phyloP scores from a whole-genome alignment of 1,284 basidiomycete species.

The Trichosporon faecale region DNA sequence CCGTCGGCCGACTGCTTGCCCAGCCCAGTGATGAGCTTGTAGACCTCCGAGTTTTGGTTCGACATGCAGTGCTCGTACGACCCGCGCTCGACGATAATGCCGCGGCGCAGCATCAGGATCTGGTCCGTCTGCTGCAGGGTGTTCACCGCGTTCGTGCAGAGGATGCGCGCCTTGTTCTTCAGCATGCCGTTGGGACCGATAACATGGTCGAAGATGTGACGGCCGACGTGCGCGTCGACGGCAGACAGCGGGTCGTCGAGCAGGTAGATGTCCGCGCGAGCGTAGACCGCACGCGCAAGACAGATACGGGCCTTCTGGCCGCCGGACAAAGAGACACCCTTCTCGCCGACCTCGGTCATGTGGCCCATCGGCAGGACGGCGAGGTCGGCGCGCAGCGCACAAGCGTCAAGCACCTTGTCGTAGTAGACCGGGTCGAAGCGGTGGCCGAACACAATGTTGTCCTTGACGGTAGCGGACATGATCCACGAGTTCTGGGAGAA shows the following conservation, averaged over 20 bases:
- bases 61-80: constrained; percentile 64
- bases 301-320: constrained; percentile 64
- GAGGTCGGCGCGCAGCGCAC: constrained; percentile 78
- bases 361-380: constrained; percentile 69
- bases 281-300: constrained; percentile 58
- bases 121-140: constrained; percentile 78
- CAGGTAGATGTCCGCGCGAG: constrained; percentile 61
- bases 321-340: constrained; percentile 57
- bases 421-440: constrained; percentile 67
- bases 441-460: constrained; percentile 88
- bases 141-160: constrained; percentile 82
- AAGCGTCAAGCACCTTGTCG: constrained; percentile 58
- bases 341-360: constrained; percentile 70
- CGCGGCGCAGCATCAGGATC: constrained; percentile 73
- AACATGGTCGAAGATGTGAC: constrained; percentile 69
- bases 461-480: constrained; percentile 73
- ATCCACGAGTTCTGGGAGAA: constrained; percentile 89
- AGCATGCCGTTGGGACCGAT: constrained; percentile 85
- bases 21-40: constrained; percentile 66
- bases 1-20: constrained; percentile 53
- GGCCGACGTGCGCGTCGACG: constrained; percentile 68
- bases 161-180: constrained; percentile 75
- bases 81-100: constrained; percentile 77
- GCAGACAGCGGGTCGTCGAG: constrained; percentile 60
- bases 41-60: constrained; percentile 66